Evolutionary conservation across 495 filamentous ascomycete genomes (phyloP).

Genomic region (Poronia punctata): DNA sequence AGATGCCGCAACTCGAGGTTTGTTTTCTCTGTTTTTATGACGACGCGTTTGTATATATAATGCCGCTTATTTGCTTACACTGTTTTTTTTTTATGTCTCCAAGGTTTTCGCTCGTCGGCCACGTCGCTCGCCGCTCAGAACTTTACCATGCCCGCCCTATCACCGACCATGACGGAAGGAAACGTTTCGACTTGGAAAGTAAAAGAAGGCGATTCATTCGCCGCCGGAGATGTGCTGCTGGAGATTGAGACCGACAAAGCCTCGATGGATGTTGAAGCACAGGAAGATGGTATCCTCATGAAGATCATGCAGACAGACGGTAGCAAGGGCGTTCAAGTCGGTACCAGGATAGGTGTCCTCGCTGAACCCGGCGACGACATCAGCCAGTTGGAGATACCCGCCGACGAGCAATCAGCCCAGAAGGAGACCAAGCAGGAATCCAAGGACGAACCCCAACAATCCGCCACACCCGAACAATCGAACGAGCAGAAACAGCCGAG

Average conservation of each 20-base stretch:
- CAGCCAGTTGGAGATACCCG: constrained; percentile 57
- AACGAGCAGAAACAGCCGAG: constrained; percentile 16
- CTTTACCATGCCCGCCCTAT: constrained; percentile 81
- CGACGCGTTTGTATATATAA: not conserved
- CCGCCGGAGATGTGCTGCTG: constrained; percentile 70
- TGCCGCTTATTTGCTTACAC: constrained; percentile 1
- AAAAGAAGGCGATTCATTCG: constrained; percentile 71
- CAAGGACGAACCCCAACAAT: constrained; percentile 20
- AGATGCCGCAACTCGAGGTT: constrained; percentile 47
- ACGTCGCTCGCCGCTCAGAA: constrained; percentile 59
- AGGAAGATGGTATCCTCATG: constrained; percentile 70
- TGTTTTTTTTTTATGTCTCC: not conserved
- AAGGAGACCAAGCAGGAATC: constrained; percentile 31
- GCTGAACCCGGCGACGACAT: constrained; percentile 73
- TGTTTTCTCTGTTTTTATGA: constrained; percentile 10
- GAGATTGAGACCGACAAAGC: constrained; percentile 89
- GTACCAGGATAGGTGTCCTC: constrained; percentile 65
- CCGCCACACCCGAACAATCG: constrained; percentile 11
- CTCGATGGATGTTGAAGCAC: constrained; percentile 84
- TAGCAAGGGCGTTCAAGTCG: constrained; percentile 63
- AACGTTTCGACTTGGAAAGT: constrained; percentile 72
- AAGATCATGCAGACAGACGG: constrained; percentile 71
- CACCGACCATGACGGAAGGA: constrained; percentile 81
- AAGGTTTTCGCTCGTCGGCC: constrained; percentile 60
- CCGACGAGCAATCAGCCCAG: constrained; percentile 43